These are phyloP conservation scores for Bruguiera gymnorhiza DNA, from an alignment of 345 rosid species.

Conservation along the genomic window DNA sequence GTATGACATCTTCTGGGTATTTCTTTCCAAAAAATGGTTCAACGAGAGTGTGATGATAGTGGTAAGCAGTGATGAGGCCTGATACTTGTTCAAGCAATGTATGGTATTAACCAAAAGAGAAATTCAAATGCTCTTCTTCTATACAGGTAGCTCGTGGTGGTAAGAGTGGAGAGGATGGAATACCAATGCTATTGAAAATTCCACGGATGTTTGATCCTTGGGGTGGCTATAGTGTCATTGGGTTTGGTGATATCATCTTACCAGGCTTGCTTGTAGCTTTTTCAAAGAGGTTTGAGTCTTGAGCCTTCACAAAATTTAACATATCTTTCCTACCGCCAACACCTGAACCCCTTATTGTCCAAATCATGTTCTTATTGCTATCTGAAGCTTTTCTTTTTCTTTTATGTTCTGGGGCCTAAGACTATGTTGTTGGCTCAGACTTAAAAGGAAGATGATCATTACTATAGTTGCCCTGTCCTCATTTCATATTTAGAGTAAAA, in stretches of 20 bases:
- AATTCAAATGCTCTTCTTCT: background rate
- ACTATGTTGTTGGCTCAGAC: too few species aligned
- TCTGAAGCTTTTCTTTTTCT: too few species aligned
- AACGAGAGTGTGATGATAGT: constrained; percentile 99
- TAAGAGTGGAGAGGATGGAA: constrained; percentile 89
- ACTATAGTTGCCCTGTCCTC: too few species aligned
- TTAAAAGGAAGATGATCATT: too few species aligned
- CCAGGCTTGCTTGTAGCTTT: constrained; percentile 92
- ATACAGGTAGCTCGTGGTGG: constrained; percentile 97
- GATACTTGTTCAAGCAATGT: background rate
- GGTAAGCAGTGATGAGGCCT: constrained; percentile 46
- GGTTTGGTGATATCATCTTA: constrained; percentile 95
- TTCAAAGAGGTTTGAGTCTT: constrained; percentile 61
- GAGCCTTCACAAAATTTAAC: constrained; percentile 6
- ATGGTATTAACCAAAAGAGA: background rate
- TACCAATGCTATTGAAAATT: constrained; percentile 92
- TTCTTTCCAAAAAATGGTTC: constrained; percentile 93
- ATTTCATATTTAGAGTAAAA: too few species aligned
- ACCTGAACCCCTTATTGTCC: too few species aligned
- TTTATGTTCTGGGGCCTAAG: too few species aligned
- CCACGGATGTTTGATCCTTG: constrained; percentile 99
- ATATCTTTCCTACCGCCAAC: background rate
- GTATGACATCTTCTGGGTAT: constrained; percentile 99
- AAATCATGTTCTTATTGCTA: too few species aligned
- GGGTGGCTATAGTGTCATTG: constrained; percentile 98